These are phyloP conservation scores for Fulvia fulva DNA, from an alignment of 2,329 filamentous ascomycete genomes.

Conservation along the genomic window DNA sequence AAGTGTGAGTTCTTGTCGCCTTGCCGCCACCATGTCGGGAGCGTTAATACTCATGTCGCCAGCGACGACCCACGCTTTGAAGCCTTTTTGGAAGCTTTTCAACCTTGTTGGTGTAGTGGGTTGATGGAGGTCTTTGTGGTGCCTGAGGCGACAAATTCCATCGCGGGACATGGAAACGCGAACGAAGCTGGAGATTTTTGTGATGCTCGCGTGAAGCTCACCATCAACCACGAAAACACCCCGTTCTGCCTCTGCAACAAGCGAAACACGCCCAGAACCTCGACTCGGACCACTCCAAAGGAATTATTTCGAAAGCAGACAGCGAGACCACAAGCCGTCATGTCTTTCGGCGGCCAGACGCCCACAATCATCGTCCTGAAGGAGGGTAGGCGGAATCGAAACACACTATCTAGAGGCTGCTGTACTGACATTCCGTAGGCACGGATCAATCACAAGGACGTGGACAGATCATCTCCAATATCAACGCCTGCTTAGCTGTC, in stretches of 20 bases:
- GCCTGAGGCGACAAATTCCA: background rate
- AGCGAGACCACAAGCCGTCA: slow-evolving; percentile 41
- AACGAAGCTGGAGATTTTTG: background rate
- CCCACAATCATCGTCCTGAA: slow-evolving; percentile 97
- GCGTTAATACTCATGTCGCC: no score
- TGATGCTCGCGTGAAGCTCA: background rate
- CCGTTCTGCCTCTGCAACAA: background rate
- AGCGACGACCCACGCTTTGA: no score
- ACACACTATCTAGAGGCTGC: background rate
- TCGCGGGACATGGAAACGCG: background rate
- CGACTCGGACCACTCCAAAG: background rate
- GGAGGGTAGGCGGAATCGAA: slow-evolving; percentile 64
- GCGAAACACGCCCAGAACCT: background rate
- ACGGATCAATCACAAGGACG: slow-evolving; percentile 97
- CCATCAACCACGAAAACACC: background rate
- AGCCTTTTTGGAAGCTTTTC: no score
- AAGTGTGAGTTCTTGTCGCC: no score
- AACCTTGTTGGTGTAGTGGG: no score
- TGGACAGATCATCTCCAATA: slow-evolving; percentile 94
- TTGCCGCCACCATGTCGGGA: no score
- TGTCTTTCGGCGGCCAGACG: slow-evolving; percentile 97
- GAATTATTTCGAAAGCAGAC: background rate
- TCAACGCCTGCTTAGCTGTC: slow-evolving; percentile 95
- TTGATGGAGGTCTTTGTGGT: no score
- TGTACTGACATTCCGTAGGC: slow-evolving; percentile 52